These are phyloP conservation scores for Sanghuangporus baumii DNA, from an alignment of 1,284 basidiomycete species.

Conservation along the genomic window DNA sequence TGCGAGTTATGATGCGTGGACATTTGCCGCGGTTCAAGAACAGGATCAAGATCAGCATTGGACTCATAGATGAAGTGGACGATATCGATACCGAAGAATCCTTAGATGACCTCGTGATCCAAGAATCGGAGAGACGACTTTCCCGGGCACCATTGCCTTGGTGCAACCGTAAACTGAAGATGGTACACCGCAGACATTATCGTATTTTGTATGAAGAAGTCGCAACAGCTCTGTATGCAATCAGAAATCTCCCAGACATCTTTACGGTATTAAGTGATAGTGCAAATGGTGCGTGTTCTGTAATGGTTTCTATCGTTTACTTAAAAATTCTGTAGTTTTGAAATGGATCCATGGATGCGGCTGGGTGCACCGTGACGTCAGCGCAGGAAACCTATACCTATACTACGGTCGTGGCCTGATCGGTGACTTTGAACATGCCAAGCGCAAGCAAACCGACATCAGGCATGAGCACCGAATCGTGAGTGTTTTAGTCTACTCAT, in stretches of 20 bases:
- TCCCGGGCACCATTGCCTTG: neutral
- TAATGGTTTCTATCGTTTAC: neutral
- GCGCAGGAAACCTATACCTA: neutral
- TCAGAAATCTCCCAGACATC: neutral
- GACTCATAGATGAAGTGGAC: neutral
- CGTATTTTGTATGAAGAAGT: neutral
- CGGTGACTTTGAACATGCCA: slow-evolving; percentile 2
- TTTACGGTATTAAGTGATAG: neutral
- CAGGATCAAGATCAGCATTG: neutral
- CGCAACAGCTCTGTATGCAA: neutral
- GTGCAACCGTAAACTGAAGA: neutral
- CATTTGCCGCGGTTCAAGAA: neutral
- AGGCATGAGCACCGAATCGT: neutral
- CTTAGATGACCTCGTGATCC: neutral
- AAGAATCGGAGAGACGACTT: too few relatives aligned
- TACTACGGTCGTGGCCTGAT: neutral
- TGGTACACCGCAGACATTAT: neutral
- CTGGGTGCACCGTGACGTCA: too few relatives aligned
- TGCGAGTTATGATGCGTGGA: slow-evolving; percentile 2
- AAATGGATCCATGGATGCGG: neutral
- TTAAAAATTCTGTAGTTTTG: neutral
- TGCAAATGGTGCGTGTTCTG: neutral
- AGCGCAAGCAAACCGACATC: neutral
- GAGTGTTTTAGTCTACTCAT: neutral
- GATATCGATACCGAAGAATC: neutral